These are phyloP conservation scores for Nothophytophthora sp. DNA, from an alignment of 352 stramenopile genomes.

Conservation along the genomic window DNA sequence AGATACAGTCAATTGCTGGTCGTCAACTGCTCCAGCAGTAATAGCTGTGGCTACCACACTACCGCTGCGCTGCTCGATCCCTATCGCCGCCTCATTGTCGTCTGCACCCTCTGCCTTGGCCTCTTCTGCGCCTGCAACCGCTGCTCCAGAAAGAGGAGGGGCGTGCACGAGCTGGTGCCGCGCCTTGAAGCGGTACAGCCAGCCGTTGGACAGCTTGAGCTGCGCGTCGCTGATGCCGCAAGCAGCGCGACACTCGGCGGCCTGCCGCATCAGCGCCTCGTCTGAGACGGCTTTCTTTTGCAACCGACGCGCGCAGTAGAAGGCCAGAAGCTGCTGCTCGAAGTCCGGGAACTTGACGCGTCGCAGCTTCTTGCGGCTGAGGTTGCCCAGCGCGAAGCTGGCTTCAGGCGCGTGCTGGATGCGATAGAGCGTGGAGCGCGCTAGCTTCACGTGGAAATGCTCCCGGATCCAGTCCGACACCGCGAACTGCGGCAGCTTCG, in stretches of 20 bases:
- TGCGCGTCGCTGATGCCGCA: slow-evolving; percentile 32
- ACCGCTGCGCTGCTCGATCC: no score
- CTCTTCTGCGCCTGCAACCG: no score
- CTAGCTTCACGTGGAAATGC: slow-evolving; percentile 34
- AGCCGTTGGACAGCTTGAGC: slow-evolving; percentile 52
- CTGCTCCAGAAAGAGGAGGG: no score
- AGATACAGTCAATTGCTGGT: no score
- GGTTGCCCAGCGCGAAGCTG: slow-evolving; percentile 28
- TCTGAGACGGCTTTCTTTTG: slow-evolving; percentile 7
- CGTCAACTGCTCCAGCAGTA: no score
- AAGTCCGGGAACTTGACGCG: slow-evolving; percentile 47
- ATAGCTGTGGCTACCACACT: no score
- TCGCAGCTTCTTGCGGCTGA: slow-evolving; percentile 34
- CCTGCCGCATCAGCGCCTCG: slow-evolving; percentile 31
- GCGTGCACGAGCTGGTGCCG: slow-evolving; percentile 20
- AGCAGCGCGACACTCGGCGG: slow-evolving; percentile 28
- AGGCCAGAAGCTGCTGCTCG: slow-evolving; percentile 30
- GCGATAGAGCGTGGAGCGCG: slow-evolving; percentile 45
- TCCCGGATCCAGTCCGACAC: slow-evolving; percentile 31
- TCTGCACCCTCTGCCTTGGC: no score
- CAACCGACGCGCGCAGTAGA: slow-evolving; percentile 1
- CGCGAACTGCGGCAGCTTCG: slow-evolving; percentile 27
- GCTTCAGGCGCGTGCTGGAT: slow-evolving; percentile 33
- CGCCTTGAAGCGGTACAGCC: slow-evolving; percentile 50
- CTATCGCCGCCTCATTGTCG: no score